Evolutionary conservation across 2,329 filamentous ascomycete species (phyloP).

Genomic region (Ascochyta pisi): DNA sequence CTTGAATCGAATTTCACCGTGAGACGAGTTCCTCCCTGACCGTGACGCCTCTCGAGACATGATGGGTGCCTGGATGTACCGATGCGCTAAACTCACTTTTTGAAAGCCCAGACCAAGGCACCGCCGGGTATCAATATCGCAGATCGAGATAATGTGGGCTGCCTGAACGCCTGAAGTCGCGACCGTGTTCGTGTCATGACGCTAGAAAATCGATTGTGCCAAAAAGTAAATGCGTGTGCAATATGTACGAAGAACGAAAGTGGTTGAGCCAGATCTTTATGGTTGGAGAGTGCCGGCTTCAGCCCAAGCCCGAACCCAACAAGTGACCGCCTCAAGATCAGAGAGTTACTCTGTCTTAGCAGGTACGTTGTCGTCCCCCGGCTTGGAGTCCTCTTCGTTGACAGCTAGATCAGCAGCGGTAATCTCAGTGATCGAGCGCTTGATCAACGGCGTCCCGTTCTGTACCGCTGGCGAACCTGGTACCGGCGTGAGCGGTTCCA

Average conservation of each 20-base stretch:
- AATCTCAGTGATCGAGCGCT: slow-evolving; percentile 26
- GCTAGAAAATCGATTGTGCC: background rate
- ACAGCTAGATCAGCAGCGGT: slow-evolving; percentile 17
- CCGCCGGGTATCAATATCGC: slow-evolving; percentile 20
- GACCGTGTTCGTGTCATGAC: slow-evolving; percentile 10
- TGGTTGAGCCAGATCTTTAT: background rate
- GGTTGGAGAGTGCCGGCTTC: background rate
- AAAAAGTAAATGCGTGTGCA: slow-evolving; percentile 2
- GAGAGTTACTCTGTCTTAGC: slow-evolving; percentile 16
- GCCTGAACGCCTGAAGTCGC: slow-evolving; percentile 14
- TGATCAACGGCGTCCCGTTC: slow-evolving; percentile 30
- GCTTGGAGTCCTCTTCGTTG: slow-evolving; percentile 17
- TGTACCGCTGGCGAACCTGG: slow-evolving; percentile 44
- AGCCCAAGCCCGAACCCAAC: background rate
- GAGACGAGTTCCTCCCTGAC: background rate
- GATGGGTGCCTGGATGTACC: background rate
- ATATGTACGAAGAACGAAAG: slow-evolving; percentile 14
- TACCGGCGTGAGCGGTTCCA: slow-evolving; percentile 47
- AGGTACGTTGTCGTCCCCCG: slow-evolving; percentile 4
- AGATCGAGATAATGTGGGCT: slow-evolving; percentile 13
- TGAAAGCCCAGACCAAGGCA: slow-evolving; percentile 14
- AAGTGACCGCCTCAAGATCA: background rate
- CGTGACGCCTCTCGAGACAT: background rate
- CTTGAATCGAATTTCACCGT: background rate
- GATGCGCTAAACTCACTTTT: slow-evolving; percentile 12